Base-by-base conservation (phyloP, 2,329 filamentous ascomycete species). In the Tolypocladium guangdongense region DNA sequence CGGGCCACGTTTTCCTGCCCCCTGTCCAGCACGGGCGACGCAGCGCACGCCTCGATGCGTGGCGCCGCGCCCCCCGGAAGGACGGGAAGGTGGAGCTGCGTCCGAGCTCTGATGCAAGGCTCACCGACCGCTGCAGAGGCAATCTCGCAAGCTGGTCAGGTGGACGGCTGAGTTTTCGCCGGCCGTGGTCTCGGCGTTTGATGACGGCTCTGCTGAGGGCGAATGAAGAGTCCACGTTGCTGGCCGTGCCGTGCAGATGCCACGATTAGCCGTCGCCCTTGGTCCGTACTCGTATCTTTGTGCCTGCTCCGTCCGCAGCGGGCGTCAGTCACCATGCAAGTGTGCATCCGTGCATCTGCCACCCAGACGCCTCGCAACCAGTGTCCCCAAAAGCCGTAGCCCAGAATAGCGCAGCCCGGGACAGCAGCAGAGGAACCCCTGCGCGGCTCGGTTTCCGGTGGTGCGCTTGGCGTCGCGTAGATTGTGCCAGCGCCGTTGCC, bases 111-210 rank as follows among this genome's bases (percentile, higher is more conserved):
- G 22, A n/a, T 14, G 14, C 22, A 16, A 45, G 8, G 22, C 14
- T 22, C 30, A 18, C 22, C 24, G 41, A 30, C 41, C 22, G 24
- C 41, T 52, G 37, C 38, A 43, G 52, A 49, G 48, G 49, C 54
- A 57, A 57, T 56, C 54, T 57, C 52, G 41, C 43, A 33, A 51
- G 30, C 37, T 24, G 47, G 56, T 57, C 56, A 57, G 54, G 56
- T 57, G 56, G 51, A 49, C 53, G 54, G 45, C 51, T 52, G 54
- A 57, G n/a, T 57, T 55, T 57, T 57, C 43, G 22, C 24, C 33
- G 46, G 24, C 20, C 22, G 22, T n/a, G 24, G 16, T n/a, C n/a
- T n/a, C n/a, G n/a, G n/a, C 36, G 18, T 16, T 37, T 37, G 36
- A 37, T 37, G 36, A 37, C n/a, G 36, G 36, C 6, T 35, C 6